Percentiles rank a stretch among this genome's conserved stretches.
Conservation (phyloP, 2,329 filamentous ascomycete species). For the Colletotrichum sp. region DNA sequence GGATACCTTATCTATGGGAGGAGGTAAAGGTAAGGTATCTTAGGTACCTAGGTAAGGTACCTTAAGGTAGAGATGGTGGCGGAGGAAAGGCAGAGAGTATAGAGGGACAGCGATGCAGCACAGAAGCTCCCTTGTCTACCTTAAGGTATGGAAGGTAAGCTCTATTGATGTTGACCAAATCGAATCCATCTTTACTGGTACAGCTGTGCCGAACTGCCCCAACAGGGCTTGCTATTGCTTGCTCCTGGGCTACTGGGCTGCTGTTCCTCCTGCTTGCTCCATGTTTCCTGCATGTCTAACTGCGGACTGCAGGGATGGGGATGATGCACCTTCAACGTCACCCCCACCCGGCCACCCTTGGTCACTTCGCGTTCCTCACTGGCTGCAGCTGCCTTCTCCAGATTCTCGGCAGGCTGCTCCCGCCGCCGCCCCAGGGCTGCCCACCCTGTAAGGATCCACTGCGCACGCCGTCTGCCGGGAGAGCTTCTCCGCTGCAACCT, state of each 20-base stretch:
- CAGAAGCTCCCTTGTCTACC: not conserved
- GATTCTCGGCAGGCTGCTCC: not conserved
- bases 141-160: not conserved
- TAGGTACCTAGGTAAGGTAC: too few relatives aligned
- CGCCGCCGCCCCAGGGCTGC: not conserved
- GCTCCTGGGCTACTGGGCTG: not conserved
- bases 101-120: not conserved
- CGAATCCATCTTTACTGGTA: not conserved
- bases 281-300: not conserved
- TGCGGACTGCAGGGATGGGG: not conserved
- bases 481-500: not conserved
- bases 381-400: not conserved
- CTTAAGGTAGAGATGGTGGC: not conserved
- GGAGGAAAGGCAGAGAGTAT: not conserved
- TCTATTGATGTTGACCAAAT: not conserved
- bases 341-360: not conserved
- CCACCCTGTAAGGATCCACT: constrained; percentile 2
- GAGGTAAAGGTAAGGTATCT: not conserved
- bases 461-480: constrained; percentile 4
- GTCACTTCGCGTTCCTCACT: not conserved
- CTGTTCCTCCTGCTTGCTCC: not conserved
- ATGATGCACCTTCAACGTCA: not conserved
- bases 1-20: not conserved
- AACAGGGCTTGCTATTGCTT: not conserved
- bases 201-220: not conserved